Evolutionary conservation across 2,329 filamentous ascomycete genomes (phyloP), one percentile per base, ranked within the genome.

Genomic region (Monosporascus sp.): DNA sequence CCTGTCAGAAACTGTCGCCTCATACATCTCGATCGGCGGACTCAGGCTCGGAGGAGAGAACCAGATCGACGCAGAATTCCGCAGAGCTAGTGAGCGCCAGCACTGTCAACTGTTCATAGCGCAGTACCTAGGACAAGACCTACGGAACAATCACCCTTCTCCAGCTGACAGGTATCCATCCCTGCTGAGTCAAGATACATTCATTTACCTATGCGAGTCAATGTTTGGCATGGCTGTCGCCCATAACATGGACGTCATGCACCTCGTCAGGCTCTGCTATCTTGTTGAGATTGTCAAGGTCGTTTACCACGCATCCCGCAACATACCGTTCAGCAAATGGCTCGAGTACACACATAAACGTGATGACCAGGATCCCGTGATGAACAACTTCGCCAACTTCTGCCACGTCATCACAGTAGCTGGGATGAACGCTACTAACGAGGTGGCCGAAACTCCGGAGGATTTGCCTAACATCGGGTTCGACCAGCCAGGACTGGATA

Each of bases 261-360:
- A 96, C 68, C 70, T 97, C 50, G 72, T 97, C 49, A 85, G 88
- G 38, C 76, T 97, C 46, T 97, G 91, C 72, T 97, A 96, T 66
- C 79, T 96, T 52, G 90, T 90, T 3, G 94, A 99, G 71, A 84
- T 99, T 53, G 84, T 95, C 55, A 95, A 96, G 72, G 85, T 91
- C 6, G 79, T 91, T 17, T 78, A 78, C 56, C 76, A 82, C 62
- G 76, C 84, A 67, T 75, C 77, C 24, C 77, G 76, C 48, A 82
- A 82, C 63, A 77, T 83, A 47, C 74, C 79, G 0, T 66, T 72
- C 3, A 70, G 73, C 6, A 72, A 69, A 51, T 85, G 79, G 76
- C 64, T 80, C 11, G 70, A 73, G 26, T 70, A 70, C 44, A 70
- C 81, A 50, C 65, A 72, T 52, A 72, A 72, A 52, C 69, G 72